Base-by-base conservation (phyloP, 2,329 filamentous ascomycete genomes). In the Fusarium longipes region DNA sequence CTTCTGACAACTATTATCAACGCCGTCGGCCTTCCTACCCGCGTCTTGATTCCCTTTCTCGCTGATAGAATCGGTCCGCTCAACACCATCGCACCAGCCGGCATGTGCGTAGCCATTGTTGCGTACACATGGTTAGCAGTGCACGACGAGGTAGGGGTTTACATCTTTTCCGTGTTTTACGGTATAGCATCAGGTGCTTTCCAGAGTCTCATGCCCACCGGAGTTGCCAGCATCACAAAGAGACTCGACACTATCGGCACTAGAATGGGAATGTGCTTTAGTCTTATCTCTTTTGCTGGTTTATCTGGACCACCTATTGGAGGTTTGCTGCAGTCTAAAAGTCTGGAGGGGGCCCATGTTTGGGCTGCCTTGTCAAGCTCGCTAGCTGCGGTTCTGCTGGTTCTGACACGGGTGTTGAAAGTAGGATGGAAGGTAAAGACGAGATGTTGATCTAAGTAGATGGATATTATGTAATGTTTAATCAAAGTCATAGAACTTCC, bases 251-350 rank as follows among this genome's bases (percentile, higher is more conserved):
- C 72, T 3, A 73, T 80, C 2, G 80, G 80, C 0, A 80, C 79
- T 2, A 70, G 80, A 24, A 70, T 82, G 15, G 80, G 80, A 10
- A 82, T 82, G 79, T 78, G 76, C 1, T 82, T 82, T 12, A 76
- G 70, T 40, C 74, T 82, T 8, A 70, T 74, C 8, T 80, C 78
- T 0, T 72, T 81, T 42, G 78, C 77, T 2, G 75, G 78, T 0
- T 51, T 82, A 15, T 80, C 79, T 0, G 80, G 80, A 0, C 78
- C 79, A 5, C 80, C 80, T 0, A 74, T 81, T 20, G 80, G 80
- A 0, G 80, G 80, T 0, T 15, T 66, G 3, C 32, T 74, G 0
- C 64, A 73, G 45, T 57, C 69, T 1, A 48, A 35, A 0, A 74
- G 72, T 18, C 76, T 74, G 32, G 69, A 50, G 0, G 73, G 67